Evolutionary conservation across 805 yeast genomes (phyloP).

Genomic region (Suhomyces pyralidae): DNA sequence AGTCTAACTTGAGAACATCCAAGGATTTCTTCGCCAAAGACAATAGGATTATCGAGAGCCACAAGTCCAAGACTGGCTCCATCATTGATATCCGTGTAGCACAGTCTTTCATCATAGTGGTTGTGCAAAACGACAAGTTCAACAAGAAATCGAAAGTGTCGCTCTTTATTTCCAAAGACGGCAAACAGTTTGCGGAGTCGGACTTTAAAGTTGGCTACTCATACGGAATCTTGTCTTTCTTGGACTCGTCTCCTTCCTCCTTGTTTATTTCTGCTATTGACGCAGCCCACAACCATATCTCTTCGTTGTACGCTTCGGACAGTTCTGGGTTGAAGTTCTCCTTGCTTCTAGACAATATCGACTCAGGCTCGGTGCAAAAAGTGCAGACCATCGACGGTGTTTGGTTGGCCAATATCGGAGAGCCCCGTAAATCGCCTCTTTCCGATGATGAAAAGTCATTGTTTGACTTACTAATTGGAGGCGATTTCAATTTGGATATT

Average conservation of each 20-base stretch:
- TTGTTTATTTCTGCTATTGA: slow-evolving; percentile 28
- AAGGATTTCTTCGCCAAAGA: slow-evolving; percentile 42
- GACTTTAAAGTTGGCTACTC: slow-evolving; percentile 36
- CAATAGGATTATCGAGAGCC: slow-evolving; percentile 25
- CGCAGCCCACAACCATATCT: slow-evolving; percentile 12
- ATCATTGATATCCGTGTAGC: slow-evolving; percentile 36
- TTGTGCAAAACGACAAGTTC: slow-evolving; percentile 44
- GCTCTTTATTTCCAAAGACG: slow-evolving; percentile 48
- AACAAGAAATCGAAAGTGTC: slow-evolving; percentile 33
- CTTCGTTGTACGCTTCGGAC: slow-evolving; percentile 50
- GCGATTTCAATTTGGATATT: slow-evolving; percentile 10
- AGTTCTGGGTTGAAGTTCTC: slow-evolving; percentile 55
- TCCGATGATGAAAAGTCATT: slow-evolving; percentile 18
- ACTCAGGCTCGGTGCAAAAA: slow-evolving; percentile 43
- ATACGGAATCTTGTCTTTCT: slow-evolving; percentile 34
- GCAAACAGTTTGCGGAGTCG: slow-evolving; percentile 35
- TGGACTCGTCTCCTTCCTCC: slow-evolving; percentile 38
- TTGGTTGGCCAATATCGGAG: slow-evolving; percentile 48
- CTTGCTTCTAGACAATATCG: slow-evolving; percentile 41
- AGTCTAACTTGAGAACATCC: slow-evolving; percentile 37
- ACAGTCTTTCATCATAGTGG: slow-evolving; percentile 40
- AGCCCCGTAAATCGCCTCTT: slow-evolving; percentile 15
- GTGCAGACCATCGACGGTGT: slow-evolving; percentile 59
- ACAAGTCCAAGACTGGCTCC: slow-evolving; percentile 23
- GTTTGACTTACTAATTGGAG: slow-evolving; percentile 24